A percentile compares a stretch with the other conserved stretches of the same genome.
These are phyloP conservation scores for Lasiosphaeria ovina DNA, from an alignment of 495 filamentous ascomycete species.

Conservation along the genomic window DNA sequence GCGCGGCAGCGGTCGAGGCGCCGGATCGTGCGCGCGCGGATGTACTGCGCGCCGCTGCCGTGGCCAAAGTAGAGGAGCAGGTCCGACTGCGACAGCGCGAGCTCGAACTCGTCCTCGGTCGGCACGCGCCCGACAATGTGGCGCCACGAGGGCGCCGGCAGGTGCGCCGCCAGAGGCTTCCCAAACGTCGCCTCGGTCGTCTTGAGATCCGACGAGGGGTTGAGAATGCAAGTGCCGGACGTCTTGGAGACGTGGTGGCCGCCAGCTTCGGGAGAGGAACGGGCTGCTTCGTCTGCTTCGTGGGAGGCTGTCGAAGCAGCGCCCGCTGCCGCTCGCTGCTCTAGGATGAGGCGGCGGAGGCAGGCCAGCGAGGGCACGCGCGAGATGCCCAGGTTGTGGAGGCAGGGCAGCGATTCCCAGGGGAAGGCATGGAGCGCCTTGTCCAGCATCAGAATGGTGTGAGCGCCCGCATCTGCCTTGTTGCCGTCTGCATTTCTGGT, in stretches of 20 bases:
- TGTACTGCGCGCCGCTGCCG: constrained; percentile 92
- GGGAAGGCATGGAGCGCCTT: constrained; percentile 86
- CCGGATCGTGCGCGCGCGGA: constrained; percentile 74
- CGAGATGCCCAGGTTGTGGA: constrained; percentile 75
- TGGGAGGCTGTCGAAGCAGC: background rate
- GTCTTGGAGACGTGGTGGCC: constrained; percentile 56
- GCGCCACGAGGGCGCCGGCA: constrained; percentile 50
- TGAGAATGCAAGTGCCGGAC: constrained; percentile 80
- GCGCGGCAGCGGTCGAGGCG: constrained; percentile 64
- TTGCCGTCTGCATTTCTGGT: constrained; percentile 25
- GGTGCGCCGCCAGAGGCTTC: constrained; percentile 52
- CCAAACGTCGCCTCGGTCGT: constrained; percentile 73
- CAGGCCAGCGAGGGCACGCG: constrained; percentile 80
- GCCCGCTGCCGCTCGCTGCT: constrained; percentile 22
- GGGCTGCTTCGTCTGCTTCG: constrained; percentile 14
- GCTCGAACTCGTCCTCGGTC: constrained; percentile 71
- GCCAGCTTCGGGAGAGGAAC: constrained; percentile 16
- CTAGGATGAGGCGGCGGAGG: constrained; percentile 55
- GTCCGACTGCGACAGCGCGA: constrained; percentile 56
- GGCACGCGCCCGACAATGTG: constrained; percentile 65
- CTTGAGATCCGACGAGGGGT: constrained; percentile 75
- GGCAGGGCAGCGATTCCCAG: constrained; percentile 91
- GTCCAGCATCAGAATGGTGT: constrained; percentile 91
- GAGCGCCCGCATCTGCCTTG: constrained; percentile 45
- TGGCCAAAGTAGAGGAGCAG: constrained; percentile 93